Percentiles rank a stretch among this genome's conserved stretches.
Evolutionary conservation across 345 rosid genomes (phyloP).

Genomic region (Excoecaria cochinchinensis): DNA sequence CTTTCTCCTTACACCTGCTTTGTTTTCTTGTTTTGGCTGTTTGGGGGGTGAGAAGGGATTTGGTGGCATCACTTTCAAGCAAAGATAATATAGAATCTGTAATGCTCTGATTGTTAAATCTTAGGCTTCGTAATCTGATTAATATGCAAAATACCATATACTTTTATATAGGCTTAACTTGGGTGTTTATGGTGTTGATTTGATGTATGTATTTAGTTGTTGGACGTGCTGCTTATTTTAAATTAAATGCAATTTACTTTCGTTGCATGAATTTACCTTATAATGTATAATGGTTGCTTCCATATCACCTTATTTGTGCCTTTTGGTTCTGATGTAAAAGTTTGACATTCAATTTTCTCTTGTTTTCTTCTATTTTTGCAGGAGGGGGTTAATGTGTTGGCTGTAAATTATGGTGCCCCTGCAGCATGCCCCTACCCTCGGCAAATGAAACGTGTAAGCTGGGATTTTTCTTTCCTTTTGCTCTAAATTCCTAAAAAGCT

Average conservation of each 20-base stretch:
- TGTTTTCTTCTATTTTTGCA: constrained; percentile 27
- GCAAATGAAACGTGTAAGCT: constrained; percentile 65
- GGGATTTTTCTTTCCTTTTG: constrained; percentile 10
- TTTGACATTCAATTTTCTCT: not conserved
- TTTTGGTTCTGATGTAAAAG: not conserved
- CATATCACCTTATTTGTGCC: not conserved
- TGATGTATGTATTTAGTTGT: not conserved
- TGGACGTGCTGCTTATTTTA: no score
- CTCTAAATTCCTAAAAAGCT: not conserved
- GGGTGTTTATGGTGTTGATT: not conserved
- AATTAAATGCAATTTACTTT: constrained; percentile 1
- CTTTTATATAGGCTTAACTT: not conserved
- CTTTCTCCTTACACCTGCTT: not conserved
- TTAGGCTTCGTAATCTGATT: not conserved
- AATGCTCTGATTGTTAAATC: not conserved
- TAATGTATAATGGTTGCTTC: not conserved
- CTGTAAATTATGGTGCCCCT: constrained; percentile 80
- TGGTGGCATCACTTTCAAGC: not conserved
- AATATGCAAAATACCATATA: not conserved
- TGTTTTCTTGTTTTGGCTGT: not conserved
- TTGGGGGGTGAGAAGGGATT: not conserved
- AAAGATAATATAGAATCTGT: not conserved
- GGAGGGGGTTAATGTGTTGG: constrained; percentile 81
- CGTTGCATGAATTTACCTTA: not conserved
- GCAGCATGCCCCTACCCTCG: constrained; percentile 81